Percentiles rank a stretch among this genome's conserved stretches.
Evolutionary conservation across 2,329 filamentous ascomycete genomes (phyloP).

Genomic region (Ilyonectria sp.): DNA sequence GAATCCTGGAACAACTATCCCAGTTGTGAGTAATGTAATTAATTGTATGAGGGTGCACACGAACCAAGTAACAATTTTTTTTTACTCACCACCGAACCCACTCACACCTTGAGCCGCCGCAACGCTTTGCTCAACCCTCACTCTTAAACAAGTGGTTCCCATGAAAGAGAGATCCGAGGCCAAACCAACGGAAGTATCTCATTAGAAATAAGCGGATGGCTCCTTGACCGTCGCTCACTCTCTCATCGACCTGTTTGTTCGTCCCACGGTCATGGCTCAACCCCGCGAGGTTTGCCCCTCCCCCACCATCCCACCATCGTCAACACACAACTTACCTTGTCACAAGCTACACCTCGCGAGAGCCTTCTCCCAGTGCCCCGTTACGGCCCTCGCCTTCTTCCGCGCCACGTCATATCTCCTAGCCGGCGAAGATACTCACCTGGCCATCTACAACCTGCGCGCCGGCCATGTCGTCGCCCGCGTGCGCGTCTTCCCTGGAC

Average conservation of each 20-base stretch:
- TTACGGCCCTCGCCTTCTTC: slow-evolving; percentile 73
- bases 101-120: slow-evolving; percentile 34
- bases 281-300: slow-evolving; percentile 42
- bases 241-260: neutral
- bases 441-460: slow-evolving; percentile 67
- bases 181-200: neutral
- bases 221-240: neutral
- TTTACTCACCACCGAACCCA: slow-evolving; percentile 45
- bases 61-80: slow-evolving; percentile 35
- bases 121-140: neutral
- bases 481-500: slow-evolving; percentile 73
- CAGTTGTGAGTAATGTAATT: neutral
- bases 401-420: slow-evolving; percentile 61
- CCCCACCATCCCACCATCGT: slow-evolving; percentile 37
- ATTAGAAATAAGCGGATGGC: slow-evolving; percentile 2
- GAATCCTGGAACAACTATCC: neutral
- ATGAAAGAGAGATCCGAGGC: neutral
- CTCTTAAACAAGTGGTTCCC: neutral
- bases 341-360: slow-evolving; percentile 42
- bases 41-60: slow-evolving; percentile 36
- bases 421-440: slow-evolving; percentile 72
- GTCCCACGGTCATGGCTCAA: slow-evolving; percentile 35
- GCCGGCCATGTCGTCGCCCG: slow-evolving; percentile 56
- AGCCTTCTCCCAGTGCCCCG: slow-evolving; percentile 65
- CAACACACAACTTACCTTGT: slow-evolving; percentile 3